Conservation (phyloP, 371 early-diverging fungal species). For the Mortierella sp. region DNA sequence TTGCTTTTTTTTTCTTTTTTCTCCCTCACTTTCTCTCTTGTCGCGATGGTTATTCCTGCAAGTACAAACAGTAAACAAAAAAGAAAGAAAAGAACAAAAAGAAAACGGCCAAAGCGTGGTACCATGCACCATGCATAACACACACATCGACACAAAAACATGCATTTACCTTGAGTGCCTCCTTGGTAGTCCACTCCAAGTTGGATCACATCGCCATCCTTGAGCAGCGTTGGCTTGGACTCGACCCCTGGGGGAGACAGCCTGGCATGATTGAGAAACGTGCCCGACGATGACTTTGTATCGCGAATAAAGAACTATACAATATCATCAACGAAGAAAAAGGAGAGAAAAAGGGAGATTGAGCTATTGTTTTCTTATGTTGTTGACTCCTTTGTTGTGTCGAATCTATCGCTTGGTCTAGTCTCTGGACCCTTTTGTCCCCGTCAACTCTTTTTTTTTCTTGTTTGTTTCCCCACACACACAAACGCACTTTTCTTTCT, state of each 20-base stretch:
- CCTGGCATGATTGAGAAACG: conserved; percentile 94
- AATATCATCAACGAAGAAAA: background rate
- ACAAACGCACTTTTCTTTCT: background rate
- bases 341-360: background rate
- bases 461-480: background rate
- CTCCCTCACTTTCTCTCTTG: background rate
- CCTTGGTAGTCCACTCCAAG: conserved; percentile 98
- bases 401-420: background rate
- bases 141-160: too few relatives aligned
- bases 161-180: conserved; percentile 88
- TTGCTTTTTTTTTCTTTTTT: background rate
- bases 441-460: background rate
- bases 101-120: conserved; percentile 13
- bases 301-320: conserved; percentile 92
- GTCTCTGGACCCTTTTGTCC: background rate
- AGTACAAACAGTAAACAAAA: too few relatives aligned
- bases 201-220: conserved; percentile 94
- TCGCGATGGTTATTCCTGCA: conserved; percentile 4
- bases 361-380: background rate
- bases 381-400: background rate
- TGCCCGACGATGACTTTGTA: conserved; percentile 95
- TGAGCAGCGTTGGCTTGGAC: conserved; percentile 82
- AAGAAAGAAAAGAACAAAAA: background rate
- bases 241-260: conserved; percentile 90
- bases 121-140: too few relatives aligned